Evolutionary conservation across 306 rosid genomes (phyloP).

Genomic region (Quercus berberidifolia): DNA sequence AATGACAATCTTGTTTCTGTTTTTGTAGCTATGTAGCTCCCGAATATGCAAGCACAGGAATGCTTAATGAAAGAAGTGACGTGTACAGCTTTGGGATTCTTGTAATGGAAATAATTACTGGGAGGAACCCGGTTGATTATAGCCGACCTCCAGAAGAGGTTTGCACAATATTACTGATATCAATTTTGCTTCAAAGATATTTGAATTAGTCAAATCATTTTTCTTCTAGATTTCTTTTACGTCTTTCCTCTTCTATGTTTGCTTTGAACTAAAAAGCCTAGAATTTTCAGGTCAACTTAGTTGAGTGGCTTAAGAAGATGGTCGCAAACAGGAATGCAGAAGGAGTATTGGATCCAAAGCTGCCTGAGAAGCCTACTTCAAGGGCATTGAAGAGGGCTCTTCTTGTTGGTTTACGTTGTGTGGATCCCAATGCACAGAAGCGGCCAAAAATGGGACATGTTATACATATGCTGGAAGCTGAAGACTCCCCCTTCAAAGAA

Average conservation of each 20-base stretch:
- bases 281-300: constrained; percentile 70
- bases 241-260: constrained; percentile 8
- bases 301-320: constrained; percentile 93
- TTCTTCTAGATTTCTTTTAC: not conserved
- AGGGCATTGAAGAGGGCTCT: constrained; percentile 81
- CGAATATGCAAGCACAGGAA: constrained; percentile 90
- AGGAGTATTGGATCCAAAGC: constrained; percentile 79
- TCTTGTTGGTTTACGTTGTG: constrained; percentile 84
- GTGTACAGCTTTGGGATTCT: constrained; percentile 88
- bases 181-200: not conserved
- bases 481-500: constrained; percentile 66
- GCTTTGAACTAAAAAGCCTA: not conserved
- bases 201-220: not conserved
- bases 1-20: constrained; percentile 1
- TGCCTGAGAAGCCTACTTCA: constrained; percentile 68
- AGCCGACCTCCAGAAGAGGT: constrained; percentile 81
- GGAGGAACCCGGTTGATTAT: constrained; percentile 90
- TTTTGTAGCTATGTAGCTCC: constrained; percentile 85
- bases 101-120: constrained; percentile 82
- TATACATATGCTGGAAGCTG: constrained; percentile 94
- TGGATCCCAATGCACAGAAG: constrained; percentile 76
- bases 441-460: constrained; percentile 89
- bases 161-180: constrained; percentile 11
- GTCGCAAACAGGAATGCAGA: constrained; percentile 71
- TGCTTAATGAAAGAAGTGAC: constrained; percentile 87